A percentile compares a stretch with the other conserved stretches of the same genome.
Conservation (phyloP, 2,329 filamentous ascomycete genomes). For the Ophiostoma sp. region DNA sequence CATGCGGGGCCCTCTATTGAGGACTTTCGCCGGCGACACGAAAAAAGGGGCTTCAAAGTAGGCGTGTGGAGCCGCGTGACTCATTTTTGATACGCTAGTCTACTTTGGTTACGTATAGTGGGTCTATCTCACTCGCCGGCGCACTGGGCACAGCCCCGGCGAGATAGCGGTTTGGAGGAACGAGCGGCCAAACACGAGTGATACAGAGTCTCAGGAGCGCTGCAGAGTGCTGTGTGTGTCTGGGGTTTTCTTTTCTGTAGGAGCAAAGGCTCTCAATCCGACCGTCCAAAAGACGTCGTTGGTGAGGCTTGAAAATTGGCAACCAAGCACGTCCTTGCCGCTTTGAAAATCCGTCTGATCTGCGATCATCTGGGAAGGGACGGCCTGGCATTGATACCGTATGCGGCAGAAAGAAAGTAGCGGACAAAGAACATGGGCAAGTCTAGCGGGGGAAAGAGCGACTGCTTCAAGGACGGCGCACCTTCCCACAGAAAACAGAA, state of each 20-base stretch:
- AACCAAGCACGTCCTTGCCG: neutral
- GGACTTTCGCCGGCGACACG: conserved; percentile 10
- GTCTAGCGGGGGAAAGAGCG: neutral
- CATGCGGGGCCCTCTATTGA: conserved; percentile 9
- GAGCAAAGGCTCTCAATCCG: neutral
- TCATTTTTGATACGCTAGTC: conserved; percentile 19
- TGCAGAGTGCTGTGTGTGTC: neutral
- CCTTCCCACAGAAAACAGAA: conserved; percentile 8
- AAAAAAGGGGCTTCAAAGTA: conserved; percentile 14
- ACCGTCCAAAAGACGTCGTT: neutral
- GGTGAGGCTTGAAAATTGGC: neutral
- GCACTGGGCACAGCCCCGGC: conserved; percentile 15
- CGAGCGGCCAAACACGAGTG: neutral
- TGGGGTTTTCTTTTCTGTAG: neutral
- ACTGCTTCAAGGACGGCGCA: neutral
- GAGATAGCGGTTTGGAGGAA: conserved; percentile 10
- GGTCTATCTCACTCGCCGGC: conserved; percentile 15
- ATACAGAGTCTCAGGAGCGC: neutral
- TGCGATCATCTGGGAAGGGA: neutral
- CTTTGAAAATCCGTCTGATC: neutral
- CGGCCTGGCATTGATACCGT: neutral
- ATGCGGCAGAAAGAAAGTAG: neutral
- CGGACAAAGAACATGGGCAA: neutral
- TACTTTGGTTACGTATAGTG: neutral
- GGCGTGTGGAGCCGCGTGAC: conserved; percentile 23